These are phyloP conservation scores for Iris macrosiphon DNA, from an alignment of 106 monocot genomes.

Conservation along the genomic window DNA sequence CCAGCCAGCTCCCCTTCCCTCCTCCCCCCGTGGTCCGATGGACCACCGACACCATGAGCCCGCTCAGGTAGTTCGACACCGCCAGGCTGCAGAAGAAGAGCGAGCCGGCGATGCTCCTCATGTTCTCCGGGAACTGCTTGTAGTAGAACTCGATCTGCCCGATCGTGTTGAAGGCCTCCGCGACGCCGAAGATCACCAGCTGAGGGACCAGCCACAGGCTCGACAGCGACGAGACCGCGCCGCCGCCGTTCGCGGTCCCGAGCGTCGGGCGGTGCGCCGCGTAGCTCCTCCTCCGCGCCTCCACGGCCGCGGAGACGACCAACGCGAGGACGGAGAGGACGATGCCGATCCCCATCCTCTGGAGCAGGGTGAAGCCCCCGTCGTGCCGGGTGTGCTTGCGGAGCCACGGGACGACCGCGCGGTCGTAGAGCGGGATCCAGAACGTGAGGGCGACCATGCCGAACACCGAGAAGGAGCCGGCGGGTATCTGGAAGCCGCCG, in stretches of 20 bases:
- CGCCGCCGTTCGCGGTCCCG: background rate
- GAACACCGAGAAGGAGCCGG: constrained; percentile 48
- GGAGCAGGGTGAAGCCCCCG: constrained; percentile 48
- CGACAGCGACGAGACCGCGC: constrained; percentile 31
- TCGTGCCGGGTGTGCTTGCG: constrained; percentile 15
- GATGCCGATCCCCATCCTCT: constrained; percentile 52
- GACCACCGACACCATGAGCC: constrained; percentile 31
- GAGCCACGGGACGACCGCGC: constrained; percentile 35
- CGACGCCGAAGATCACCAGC: constrained; percentile 21
- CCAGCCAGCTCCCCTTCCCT: constrained; percentile 34
- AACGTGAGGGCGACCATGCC: constrained; percentile 47
- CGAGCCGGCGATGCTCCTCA: constrained; percentile 53
- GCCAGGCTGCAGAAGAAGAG: constrained; percentile 21
- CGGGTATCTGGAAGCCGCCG: constrained; percentile 38
- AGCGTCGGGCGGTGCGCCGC: background rate
- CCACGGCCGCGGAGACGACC: constrained; percentile 18
- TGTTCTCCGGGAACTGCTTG: constrained; percentile 70
- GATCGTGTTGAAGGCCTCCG: constrained; percentile 45
- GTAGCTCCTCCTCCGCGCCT: constrained; percentile 16
- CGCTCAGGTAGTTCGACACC: constrained; percentile 25
- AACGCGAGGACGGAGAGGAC: constrained; percentile 25
- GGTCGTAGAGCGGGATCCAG: constrained; percentile 65
- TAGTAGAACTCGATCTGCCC: constrained; percentile 59
- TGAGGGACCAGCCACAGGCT: constrained; percentile 48
- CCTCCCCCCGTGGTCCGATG: constrained; percentile 15